Percentiles rank a stretch among this genome's conserved stretches.
Conservation (phyloP, 2,329 filamentous ascomycete genomes). For the Pseudopithomyces chartarum region DNA sequence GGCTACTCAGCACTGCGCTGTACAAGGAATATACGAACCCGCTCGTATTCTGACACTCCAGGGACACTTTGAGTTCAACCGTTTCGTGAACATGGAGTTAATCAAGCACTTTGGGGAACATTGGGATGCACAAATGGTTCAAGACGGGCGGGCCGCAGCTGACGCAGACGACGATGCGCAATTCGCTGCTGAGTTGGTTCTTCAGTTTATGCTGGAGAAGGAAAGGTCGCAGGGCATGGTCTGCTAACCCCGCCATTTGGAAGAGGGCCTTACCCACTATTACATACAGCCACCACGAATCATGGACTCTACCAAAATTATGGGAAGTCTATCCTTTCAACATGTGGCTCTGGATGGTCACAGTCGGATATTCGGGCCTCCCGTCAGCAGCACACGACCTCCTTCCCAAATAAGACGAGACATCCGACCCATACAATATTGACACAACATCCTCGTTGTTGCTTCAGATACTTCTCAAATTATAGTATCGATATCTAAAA, state of each 20-base stretch:
- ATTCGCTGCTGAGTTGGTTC: constrained; percentile 36
- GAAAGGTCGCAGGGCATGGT: constrained; percentile 7
- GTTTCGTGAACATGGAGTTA: constrained; percentile 47
- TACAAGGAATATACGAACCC: constrained; percentile 48
- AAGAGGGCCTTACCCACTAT: not conserved
- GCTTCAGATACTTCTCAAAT: not conserved
- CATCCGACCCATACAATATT: constrained; percentile 2
- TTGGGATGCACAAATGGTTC: constrained; percentile 26
- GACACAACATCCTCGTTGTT: not conserved
- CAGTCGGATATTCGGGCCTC: not conserved
- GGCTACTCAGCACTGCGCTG: constrained; percentile 37
- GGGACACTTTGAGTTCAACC: constrained; percentile 53
- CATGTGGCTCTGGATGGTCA: not conserved
- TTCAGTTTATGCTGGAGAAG: constrained; percentile 37
- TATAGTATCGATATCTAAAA: not conserved
- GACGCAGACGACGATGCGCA: constrained; percentile 36
- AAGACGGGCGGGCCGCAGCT: constrained; percentile 22
- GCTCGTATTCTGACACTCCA: constrained; percentile 49
- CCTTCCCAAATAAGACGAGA: constrained; percentile 12
- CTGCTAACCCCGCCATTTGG: constrained; percentile 26
- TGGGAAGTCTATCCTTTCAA: not conserved
- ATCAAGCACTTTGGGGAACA: constrained; percentile 42
- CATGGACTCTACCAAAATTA: not conserved
- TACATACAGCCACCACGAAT: not conserved
- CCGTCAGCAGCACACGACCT: constrained; percentile 11